phyloP scores from a whole-genome alignment of 1,284 basidiomycete genomes.

The Tylopilus orsonianus region DNA sequence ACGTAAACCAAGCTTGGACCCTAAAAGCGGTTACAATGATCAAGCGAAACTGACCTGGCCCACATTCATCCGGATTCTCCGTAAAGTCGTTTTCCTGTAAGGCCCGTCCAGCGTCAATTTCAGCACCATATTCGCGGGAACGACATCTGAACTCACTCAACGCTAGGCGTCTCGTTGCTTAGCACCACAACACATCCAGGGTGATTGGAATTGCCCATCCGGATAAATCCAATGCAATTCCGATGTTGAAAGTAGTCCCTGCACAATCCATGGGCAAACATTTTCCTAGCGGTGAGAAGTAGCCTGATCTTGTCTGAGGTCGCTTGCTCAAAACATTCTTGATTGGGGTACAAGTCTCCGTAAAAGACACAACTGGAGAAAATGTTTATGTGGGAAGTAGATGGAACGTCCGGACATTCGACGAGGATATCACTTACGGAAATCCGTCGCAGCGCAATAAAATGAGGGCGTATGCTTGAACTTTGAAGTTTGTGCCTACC shows the following conservation, averaged over 20 bases:
- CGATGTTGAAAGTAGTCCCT: slow-evolving; percentile 56
- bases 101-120: not conserved
- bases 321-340: slow-evolving; percentile 60
- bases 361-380: slow-evolving; percentile 81
- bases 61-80: slow-evolving; percentile 62
- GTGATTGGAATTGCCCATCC: slow-evolving; percentile 51
- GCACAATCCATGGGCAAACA: slow-evolving; percentile 61
- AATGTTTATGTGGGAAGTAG: not conserved
- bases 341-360: slow-evolving; percentile 80
- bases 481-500: slow-evolving; percentile 69
- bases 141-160: slow-evolving; percentile 14
- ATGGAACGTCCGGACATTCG: not conserved
- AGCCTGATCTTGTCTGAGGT: slow-evolving; percentile 49
- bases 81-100: slow-evolving; percentile 33
- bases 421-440: slow-evolving; percentile 55
- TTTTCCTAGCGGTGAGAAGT: slow-evolving; percentile 60
- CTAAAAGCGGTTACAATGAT: not conserved
- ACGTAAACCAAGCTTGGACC: not conserved
- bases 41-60: slow-evolving; percentile 46
- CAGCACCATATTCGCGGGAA: slow-evolving; percentile 25
- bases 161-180: slow-evolving; percentile 47
- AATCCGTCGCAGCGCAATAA: slow-evolving; percentile 82
- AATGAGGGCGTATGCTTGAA: slow-evolving; percentile 86
- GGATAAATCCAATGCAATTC: slow-evolving; percentile 75
- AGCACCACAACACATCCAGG: slow-evolving; percentile 65